Conservation (phyloP, 768 basidiomycete genomes). For the Mycena latifolia region DNA sequence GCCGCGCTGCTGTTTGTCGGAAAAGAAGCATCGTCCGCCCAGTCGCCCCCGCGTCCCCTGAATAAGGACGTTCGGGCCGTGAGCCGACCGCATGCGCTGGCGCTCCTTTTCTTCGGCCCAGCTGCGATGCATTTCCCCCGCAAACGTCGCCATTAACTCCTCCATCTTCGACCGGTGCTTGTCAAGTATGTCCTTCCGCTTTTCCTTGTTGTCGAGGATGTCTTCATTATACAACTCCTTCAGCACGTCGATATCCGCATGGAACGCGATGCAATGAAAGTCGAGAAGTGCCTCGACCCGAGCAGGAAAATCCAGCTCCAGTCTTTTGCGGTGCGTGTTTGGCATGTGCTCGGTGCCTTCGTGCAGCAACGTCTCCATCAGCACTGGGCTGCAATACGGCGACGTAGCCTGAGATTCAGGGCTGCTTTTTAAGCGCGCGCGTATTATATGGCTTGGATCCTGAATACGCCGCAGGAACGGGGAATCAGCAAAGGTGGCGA, state of each 20-base stretch:
- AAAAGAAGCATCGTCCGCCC: not conserved
- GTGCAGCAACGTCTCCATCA: conserved; percentile 19
- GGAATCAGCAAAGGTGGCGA: not conserved
- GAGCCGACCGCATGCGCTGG: not conserved
- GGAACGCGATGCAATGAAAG: conserved; percentile 34
- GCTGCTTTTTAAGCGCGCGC: conserved; percentile 8
- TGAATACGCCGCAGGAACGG: not conserved
- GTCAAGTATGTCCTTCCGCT: conserved; percentile 15
- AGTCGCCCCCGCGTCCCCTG: too few species aligned
- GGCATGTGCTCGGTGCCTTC: conserved; percentile 25
- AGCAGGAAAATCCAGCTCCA: conserved; percentile 27
- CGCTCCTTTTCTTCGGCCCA: conserved; percentile 21
- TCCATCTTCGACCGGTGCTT: conserved; percentile 29
- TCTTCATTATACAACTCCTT: conserved; percentile 31
- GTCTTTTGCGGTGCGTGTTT: conserved; percentile 10
- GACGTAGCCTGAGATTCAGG: not conserved
- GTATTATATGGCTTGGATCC: conserved; percentile 25
- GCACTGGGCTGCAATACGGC: conserved; percentile 32
- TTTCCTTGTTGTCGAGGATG: conserved; percentile 6
- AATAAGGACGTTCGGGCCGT: not conserved
- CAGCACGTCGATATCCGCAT: conserved; percentile 31
- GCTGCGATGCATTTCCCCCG: conserved; percentile 9
- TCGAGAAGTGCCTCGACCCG: conserved; percentile 34
- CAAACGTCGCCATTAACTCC: conserved; percentile 6
- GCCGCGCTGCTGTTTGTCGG: not conserved